phyloP scores from a whole-genome alignment of 2,329 filamentous ascomycete species.

The Blastomyces gilchristii region DNA sequence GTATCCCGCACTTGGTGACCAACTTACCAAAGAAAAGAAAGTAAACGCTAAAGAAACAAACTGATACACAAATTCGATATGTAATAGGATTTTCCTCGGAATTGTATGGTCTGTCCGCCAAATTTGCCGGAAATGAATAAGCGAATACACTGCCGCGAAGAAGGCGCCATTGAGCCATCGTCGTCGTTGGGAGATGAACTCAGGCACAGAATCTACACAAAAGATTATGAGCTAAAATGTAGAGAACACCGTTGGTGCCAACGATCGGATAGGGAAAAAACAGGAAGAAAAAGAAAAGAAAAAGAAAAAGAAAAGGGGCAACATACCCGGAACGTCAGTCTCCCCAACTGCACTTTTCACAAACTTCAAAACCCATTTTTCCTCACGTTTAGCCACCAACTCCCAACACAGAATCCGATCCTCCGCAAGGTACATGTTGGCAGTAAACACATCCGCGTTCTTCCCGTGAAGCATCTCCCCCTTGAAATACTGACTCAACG shows the following conservation, averaged over 20 bases:
- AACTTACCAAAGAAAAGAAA: constrained; percentile 70
- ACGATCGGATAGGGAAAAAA: constrained; percentile 26
- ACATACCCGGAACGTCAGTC: constrained; percentile 83
- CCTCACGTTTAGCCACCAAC: constrained; percentile 84
- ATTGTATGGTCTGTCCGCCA: constrained; percentile 88
- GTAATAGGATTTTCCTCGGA: constrained; percentile 77
- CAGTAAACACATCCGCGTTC: constrained; percentile 92
- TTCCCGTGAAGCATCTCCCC: constrained; percentile 94
- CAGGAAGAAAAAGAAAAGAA: no score
- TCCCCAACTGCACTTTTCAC: constrained; percentile 94
- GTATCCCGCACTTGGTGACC: background rate
- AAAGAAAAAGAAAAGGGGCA: background rate
- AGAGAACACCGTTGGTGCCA: no score
- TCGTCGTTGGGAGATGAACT: constrained; percentile 92
- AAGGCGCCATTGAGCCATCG: constrained; percentile 98
- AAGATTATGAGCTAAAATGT: no score
- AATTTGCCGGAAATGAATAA: constrained; percentile 88
- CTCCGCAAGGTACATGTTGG: constrained; percentile 98
- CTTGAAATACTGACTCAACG: constrained; percentile 97
- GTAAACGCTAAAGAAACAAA: constrained; percentile 88
- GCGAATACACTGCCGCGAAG: constrained; percentile 94
- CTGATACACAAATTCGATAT: constrained; percentile 93
- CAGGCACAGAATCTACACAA: constrained; percentile 69
- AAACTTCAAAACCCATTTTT: constrained; percentile 96
- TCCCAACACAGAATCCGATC: constrained; percentile 99